Evolutionary conservation across 805 yeast species (phyloP).

Genomic region (Wickerhamiella alocasiicola): DNA sequence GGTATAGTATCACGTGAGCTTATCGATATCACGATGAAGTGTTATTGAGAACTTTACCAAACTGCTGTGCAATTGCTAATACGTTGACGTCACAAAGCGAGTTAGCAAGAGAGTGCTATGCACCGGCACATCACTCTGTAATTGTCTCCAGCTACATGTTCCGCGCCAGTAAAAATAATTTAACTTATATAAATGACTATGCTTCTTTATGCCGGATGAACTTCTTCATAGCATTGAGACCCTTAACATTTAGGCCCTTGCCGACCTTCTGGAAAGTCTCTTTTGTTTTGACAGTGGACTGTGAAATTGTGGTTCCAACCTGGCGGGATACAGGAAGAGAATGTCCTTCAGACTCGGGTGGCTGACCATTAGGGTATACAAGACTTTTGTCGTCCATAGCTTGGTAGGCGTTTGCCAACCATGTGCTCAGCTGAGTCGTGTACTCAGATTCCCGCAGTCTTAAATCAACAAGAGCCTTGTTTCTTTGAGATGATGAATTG

Average conservation of each 20-base stretch:
- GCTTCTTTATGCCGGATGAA: constrained; percentile 13
- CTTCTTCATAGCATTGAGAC: constrained; percentile 26
- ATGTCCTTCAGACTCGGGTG: constrained; percentile 22
- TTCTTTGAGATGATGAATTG: constrained; percentile 22
- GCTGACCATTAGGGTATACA: constrained; percentile 23
- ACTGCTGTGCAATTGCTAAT: too few species aligned
- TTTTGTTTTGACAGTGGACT: constrained; percentile 20
- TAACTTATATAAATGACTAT: too few species aligned
- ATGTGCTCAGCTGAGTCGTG: constrained; percentile 25
- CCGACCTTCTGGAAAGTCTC: constrained; percentile 24
- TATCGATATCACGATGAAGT: too few species aligned
- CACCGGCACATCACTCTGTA: too few species aligned
- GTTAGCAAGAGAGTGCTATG: too few species aligned
- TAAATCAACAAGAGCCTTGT: constrained; percentile 22
- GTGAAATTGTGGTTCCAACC: constrained; percentile 19
- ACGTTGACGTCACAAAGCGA: too few species aligned
- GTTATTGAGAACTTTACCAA: too few species aligned
- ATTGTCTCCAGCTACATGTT: too few species aligned
- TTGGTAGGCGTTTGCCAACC: constrained; percentile 22
- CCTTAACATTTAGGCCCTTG: constrained; percentile 26
- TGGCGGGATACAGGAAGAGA: constrained; percentile 22
- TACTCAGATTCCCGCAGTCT: constrained; percentile 26
- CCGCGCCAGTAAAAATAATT: too few species aligned
- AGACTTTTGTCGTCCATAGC: constrained; percentile 10
- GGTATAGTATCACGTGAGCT: too few species aligned